Evolutionary conservation across 192 early-diverging fungal genomes (phyloP).

Genomic region (Backusella morwellensis): DNA sequence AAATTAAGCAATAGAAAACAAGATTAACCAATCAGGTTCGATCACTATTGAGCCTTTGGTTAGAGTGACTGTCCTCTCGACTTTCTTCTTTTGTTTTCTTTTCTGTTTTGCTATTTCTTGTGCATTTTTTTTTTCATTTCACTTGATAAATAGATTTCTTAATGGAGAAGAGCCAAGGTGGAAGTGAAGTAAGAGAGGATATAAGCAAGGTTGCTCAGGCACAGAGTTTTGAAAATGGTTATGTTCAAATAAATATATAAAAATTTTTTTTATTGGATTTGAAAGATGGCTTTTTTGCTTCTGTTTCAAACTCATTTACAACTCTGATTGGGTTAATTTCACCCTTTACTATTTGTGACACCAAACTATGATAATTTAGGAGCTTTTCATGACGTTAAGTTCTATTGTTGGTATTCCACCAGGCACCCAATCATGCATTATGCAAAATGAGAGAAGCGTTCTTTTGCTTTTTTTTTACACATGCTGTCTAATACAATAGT

Average conservation of each 20-base stretch:
- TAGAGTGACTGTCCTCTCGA: conserved; percentile 5
- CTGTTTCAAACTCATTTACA: not conserved
- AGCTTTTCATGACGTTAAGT: conserved; percentile 3
- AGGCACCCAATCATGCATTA: conserved; percentile 9
- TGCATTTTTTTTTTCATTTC: not conserved
- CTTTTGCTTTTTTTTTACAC: not conserved
- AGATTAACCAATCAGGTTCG: not conserved
- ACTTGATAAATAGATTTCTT: not conserved
- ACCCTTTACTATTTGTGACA: not conserved
- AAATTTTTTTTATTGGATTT: not conserved
- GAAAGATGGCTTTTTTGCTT: conserved; percentile 5
- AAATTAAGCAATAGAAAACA: conserved; percentile 4
- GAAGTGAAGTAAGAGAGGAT: not conserved
- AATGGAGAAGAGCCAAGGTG: not conserved
- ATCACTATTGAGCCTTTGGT: not conserved
- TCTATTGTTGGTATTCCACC: conserved; percentile 4
- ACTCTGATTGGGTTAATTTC: not conserved
- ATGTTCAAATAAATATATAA: not conserved
- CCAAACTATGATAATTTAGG: conserved; percentile 1
- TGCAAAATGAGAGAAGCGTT: not conserved
- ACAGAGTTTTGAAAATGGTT: not conserved
- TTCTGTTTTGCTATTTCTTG: not conserved
- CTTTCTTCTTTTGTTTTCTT: conserved; percentile 13
- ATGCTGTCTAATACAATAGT: not conserved
- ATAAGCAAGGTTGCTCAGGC: not conserved